Evolutionary conservation across 305 asterid species (phyloP).

Genomic region (Striga hermonthica): DNA sequence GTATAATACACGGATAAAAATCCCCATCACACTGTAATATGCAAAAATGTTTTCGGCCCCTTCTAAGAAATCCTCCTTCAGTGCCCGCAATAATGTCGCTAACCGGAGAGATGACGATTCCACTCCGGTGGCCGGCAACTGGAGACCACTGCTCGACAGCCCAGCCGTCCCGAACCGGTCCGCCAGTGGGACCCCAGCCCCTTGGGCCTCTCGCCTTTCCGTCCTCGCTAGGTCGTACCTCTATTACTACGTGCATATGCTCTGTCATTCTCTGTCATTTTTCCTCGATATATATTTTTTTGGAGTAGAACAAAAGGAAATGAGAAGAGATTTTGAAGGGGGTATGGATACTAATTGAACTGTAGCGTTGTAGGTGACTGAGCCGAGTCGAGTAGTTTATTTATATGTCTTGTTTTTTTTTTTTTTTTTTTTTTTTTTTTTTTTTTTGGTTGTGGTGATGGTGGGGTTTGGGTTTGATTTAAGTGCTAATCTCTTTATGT

Average conservation of each 20-base stretch:
- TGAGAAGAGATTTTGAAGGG: constrained; percentile 1
- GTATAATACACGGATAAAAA: too few relatives aligned
- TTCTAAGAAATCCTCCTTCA: constrained; percentile 49
- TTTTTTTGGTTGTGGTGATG: not conserved
- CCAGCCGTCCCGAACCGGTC: constrained; percentile 71
- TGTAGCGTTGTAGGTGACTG: constrained; percentile 4
- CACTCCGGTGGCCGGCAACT: constrained; percentile 53
- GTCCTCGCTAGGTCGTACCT: constrained; percentile 59
- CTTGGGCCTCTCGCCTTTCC: constrained; percentile 91
- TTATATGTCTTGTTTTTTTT: too few relatives aligned
- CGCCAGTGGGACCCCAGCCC: constrained; percentile 85
- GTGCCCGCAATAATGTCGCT: constrained; percentile 47
- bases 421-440: too few relatives aligned
- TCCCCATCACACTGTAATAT: too few relatives aligned
- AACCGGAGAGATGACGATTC: constrained; percentile 37
- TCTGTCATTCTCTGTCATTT: not conserved
- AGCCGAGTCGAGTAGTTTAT: not conserved
- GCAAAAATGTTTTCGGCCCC: constrained; percentile 71
- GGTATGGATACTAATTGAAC: not conserved
- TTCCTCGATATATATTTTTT: not conserved
- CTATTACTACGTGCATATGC: not conserved
- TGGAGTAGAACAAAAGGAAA: not conserved
- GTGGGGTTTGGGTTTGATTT: not conserved
- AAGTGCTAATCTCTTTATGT: constrained; percentile 4
- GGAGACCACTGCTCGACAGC: constrained; percentile 44